These are phyloP conservation scores for Lasiodiplodia citricola DNA, from an alignment of 2,329 filamentous ascomycete species.

Conservation along the genomic window DNA sequence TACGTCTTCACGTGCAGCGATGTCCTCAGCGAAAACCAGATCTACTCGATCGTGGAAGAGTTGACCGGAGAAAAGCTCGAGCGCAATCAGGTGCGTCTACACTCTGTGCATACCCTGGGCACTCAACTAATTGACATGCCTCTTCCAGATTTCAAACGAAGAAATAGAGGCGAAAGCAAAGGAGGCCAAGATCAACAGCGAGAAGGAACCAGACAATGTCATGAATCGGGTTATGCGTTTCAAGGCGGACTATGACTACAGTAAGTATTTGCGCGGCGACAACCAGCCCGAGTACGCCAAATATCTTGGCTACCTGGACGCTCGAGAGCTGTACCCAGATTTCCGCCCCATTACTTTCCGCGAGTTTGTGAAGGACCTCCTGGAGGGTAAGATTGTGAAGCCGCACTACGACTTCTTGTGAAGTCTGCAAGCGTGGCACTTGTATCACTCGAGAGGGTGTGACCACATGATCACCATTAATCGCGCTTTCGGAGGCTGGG, in stretches of 20 bases:
- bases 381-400: conserved; percentile 1
- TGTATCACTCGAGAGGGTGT: not conserved
- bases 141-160: not conserved
- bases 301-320: conserved; percentile 61
- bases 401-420: not conserved
- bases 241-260: not conserved
- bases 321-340: conserved; percentile 61
- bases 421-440: not conserved
- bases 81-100: not conserved
- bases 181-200: not conserved
- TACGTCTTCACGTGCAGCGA: conserved; percentile 58
- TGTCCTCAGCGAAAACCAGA: conserved; percentile 53
- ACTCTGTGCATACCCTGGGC: not conserved
- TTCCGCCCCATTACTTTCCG: conserved; percentile 35
- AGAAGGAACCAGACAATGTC: not conserved
- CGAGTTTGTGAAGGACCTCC: not conserved
- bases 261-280: conserved; percentile 55
- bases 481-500: not conserved
- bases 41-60: conserved; percentile 54
- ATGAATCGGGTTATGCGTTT: not conserved
- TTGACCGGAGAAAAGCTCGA: conserved; percentile 52
- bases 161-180: not conserved
- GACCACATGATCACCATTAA: not conserved
- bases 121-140: not conserved
- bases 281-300: conserved; percentile 59